Conservation (phyloP, 2,329 filamentous ascomycete species). For the Aspergillus jensenii region DNA sequence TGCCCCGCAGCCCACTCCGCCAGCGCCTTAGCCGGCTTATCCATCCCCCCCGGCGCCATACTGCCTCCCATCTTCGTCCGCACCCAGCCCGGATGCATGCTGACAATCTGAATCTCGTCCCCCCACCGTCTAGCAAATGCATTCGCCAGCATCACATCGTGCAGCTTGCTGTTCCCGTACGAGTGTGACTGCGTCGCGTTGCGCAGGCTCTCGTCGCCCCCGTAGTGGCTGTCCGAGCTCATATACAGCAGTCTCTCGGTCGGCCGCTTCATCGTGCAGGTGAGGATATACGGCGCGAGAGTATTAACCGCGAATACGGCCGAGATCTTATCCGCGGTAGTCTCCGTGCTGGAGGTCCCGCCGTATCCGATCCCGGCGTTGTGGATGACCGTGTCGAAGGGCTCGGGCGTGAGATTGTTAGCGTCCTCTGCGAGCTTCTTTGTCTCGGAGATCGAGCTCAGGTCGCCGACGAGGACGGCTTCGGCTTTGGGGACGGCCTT, state of each 20-base stretch:
- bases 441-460: constrained; percentile 52
- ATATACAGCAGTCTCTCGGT: constrained; percentile 55
- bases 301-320: constrained; percentile 57
- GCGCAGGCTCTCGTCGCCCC: constrained; percentile 46
- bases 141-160: constrained; percentile 57
- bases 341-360: constrained; percentile 34
- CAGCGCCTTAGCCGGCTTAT: constrained; percentile 50
- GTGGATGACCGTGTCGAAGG: constrained; percentile 58
- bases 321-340: constrained; percentile 49
- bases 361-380: constrained; percentile 55
- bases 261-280: constrained; percentile 47
- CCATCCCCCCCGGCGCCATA: constrained; percentile 49
- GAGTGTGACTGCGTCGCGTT: constrained; percentile 39
- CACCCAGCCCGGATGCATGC: constrained; percentile 56
- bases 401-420: constrained; percentile 38
- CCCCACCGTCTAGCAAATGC: constrained; percentile 52
- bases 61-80: constrained; percentile 55
- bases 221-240: constrained; percentile 52
- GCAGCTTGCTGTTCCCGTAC: constrained; percentile 58
- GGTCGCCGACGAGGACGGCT: constrained; percentile 54
- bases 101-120: constrained; percentile 46
- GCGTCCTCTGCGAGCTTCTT: constrained; percentile 53
- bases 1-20: constrained; percentile 44
- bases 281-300: constrained; percentile 58
- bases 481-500: constrained; percentile 52